Base-by-base conservation (phyloP, 2,329 filamentous ascomycete genomes). In the Nannizzia gypsea region DNA sequence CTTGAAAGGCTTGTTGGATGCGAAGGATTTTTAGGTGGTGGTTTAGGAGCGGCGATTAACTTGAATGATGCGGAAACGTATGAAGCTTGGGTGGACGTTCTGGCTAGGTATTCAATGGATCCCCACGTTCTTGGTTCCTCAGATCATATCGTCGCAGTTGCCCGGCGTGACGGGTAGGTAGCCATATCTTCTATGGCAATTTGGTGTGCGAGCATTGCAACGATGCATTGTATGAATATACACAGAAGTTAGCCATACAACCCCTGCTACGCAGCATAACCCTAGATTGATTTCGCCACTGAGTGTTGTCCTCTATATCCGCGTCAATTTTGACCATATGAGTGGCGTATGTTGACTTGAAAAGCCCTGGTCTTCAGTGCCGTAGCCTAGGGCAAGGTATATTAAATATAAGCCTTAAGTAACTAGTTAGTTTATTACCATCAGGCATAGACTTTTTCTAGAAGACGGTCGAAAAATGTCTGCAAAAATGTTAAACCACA, bases 11-110 rank as follows among this genome's bases (percentile, higher is more conserved):
- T 57, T 1, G n/a, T 42, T 15, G 55, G 31, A 13, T 57, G 55
- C 9, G 55, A 57, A 42, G 55, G 28, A 9, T 57, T 57, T 24
- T 24, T 57, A 26, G 55, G 55, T 15, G 55, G 55, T 57, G 55
- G 55, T 5, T 28, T 57, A n/a, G 28, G 22, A 9, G 36, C 28
- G 6, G 26, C n/a, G 15, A 57, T 57, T 22, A n/a, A 42, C 20
- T 5, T 38, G 5, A 46, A 46, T 24, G 42, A 46, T 22, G 20
- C n/a, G 6, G 31, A 36, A 8, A 42, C 22, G 20, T 57, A 57
- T 40, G 36, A 57, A 17, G 28, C 55, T n/a, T 57, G 55, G 55
- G 55, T 57, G 28, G 55, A 57, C 2, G 15, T 57, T 20, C 6
- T 44, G n/a, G 22, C 31, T n/a, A 31, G 20, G 24, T 57, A 38